phyloP scores from a whole-genome alignment of 495 filamentous ascomycete genomes.

The Beverwykella pulmonaria region DNA sequence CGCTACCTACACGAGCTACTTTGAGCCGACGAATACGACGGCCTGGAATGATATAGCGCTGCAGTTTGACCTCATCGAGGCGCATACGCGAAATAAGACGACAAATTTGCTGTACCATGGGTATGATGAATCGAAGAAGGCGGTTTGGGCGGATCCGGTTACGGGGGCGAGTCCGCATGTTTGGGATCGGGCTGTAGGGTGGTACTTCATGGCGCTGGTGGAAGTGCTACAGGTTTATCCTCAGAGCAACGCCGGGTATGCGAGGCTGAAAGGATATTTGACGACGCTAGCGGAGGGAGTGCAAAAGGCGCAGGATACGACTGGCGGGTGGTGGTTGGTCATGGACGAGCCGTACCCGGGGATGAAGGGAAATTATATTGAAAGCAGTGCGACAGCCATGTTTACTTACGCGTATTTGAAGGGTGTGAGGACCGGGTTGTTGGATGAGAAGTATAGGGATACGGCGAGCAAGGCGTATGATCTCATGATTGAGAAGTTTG shows the following conservation, averaged over 20 bases:
- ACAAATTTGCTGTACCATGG: constrained; percentile 59
- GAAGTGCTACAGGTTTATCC: constrained; percentile 58
- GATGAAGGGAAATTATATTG: constrained; percentile 60
- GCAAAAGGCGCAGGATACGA: constrained; percentile 50
- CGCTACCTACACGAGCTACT: constrained; percentile 29
- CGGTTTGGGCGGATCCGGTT: constrained; percentile 58
- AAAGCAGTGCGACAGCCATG: constrained; percentile 63
- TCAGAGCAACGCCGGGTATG: constrained; percentile 40
- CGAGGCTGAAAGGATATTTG: constrained; percentile 48
- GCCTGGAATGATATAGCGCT: constrained; percentile 52
- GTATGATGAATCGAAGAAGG: constrained; percentile 57
- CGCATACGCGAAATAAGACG: constrained; percentile 50
- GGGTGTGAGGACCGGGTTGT: constrained; percentile 52
- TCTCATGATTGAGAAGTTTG: constrained; percentile 36
- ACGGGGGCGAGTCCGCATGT: constrained; percentile 60
- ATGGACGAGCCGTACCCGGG: constrained; percentile 53
- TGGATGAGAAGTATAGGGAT: constrained; percentile 22
- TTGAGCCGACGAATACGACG: constrained; percentile 27
- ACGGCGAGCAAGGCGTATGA: constrained; percentile 33
- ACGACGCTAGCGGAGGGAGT: constrained; percentile 49
- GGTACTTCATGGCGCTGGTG: constrained; percentile 62
- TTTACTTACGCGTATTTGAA: constrained; percentile 60
- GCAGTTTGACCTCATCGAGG: constrained; percentile 58
- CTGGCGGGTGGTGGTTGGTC: constrained; percentile 64
- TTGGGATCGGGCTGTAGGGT: constrained; percentile 62